These are phyloP conservation scores for Camellia oleifera DNA, from an alignment of 179 eudicot species.

Conservation along the genomic window DNA sequence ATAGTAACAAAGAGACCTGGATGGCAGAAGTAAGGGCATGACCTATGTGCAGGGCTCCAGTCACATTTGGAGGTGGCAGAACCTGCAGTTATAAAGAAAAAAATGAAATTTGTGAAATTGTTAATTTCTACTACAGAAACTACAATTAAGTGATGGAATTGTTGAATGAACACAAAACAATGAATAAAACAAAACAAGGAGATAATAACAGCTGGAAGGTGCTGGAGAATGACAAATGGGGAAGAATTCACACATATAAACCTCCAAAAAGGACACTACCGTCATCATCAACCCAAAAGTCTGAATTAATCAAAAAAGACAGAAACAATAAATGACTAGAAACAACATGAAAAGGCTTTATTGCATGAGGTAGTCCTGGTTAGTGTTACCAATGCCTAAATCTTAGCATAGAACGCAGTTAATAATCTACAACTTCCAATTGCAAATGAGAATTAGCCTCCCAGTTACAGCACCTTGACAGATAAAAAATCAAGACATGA, in stretches of 20 bases:
- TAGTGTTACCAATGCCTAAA: neutral
- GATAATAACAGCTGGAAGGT: conserved; percentile 2
- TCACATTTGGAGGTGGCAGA: conserved; percentile 97
- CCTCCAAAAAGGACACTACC: neutral
- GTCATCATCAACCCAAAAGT: neutral
- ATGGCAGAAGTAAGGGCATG: conserved; percentile 95
- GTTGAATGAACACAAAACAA: neutral
- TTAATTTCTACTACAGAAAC: neutral
- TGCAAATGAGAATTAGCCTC: neutral
- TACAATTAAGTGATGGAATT: conserved; percentile 6
- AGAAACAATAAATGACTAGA: neutral
- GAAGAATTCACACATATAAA: neutral
- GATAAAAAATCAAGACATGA: neutral
- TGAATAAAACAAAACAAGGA: neutral
- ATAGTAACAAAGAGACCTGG: conserved; percentile 43
- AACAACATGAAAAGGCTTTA: neutral
- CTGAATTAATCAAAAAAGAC: neutral
- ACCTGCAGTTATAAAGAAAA: conserved; percentile 43
- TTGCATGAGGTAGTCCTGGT: neutral
- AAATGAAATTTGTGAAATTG: neutral
- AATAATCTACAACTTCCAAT: neutral
- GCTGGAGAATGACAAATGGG: neutral
- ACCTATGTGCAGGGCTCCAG: conserved; percentile 98
- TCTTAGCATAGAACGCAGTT: neutral
- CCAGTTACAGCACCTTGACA: neutral